A percentile compares a stretch with the other conserved stretches of the same genome.
Conservation (phyloP, 2,329 filamentous ascomycete genomes). For the Phoma sp. region DNA sequence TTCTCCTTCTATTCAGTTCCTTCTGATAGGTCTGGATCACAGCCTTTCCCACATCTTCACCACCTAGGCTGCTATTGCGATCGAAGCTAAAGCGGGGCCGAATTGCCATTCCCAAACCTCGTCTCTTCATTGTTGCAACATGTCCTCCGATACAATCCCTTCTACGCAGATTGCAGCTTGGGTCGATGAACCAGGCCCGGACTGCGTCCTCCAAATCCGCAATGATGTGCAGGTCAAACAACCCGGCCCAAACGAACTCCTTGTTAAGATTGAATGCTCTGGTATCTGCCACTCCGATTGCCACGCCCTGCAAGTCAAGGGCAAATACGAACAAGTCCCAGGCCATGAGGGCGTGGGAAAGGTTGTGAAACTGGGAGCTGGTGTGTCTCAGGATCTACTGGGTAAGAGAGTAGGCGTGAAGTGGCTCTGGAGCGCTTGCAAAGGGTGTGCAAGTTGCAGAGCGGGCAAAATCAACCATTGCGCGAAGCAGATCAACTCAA, state of each 20-base stretch:
- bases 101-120: background rate
- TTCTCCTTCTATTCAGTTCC: background rate
- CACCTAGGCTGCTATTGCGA: background rate
- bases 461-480: constrained; percentile 53
- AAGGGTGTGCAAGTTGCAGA: constrained; percentile 47
- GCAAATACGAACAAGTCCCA: constrained; percentile 55
- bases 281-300: constrained; percentile 59
- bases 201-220: constrained; percentile 47
- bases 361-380: constrained; percentile 48
- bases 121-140: background rate
- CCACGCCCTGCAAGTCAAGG: constrained; percentile 54
- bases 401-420: constrained; percentile 53
- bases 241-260: constrained; percentile 51
- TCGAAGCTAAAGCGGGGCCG: background rate
- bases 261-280: constrained; percentile 57
- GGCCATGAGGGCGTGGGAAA: constrained; percentile 57
- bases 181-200: constrained; percentile 46
- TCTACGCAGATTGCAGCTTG: constrained; percentile 46
- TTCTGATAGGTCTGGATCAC: background rate
- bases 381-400: constrained; percentile 37
- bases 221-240: constrained; percentile 47
- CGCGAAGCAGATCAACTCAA: constrained; percentile 52
- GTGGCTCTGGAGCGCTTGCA: constrained; percentile 56
- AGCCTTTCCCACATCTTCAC: background rate
- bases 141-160: constrained; percentile 32